phyloP scores from a whole-genome alignment of 805 yeast genomes.

The Candida taoyuanica region DNA sequence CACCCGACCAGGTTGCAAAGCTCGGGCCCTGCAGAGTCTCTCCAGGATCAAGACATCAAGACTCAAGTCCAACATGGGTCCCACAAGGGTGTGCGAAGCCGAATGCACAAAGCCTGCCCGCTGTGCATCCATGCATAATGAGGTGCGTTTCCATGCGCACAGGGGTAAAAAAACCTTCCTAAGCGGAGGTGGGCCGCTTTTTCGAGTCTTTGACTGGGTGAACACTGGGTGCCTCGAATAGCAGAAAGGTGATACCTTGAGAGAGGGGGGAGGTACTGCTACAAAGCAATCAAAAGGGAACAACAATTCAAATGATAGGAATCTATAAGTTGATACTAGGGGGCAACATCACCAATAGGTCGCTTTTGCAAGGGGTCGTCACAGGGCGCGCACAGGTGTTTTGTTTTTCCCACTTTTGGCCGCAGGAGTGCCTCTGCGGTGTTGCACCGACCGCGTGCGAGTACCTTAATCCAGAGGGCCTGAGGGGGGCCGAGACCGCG shows the following conservation, averaged over 20 bases:
- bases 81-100: too few relatives aligned
- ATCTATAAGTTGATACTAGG: too few relatives aligned
- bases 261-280: not conserved
- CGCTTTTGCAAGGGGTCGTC: too few relatives aligned
- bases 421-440: conserved; percentile 3
- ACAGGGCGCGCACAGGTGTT: conserved; percentile 4
- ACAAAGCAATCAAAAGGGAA: too few relatives aligned
- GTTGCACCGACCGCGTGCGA: conserved; percentile 12
- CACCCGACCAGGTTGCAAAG: too few relatives aligned
- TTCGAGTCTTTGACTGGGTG: not conserved
- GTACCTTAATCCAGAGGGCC: too few relatives aligned
- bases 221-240: not conserved
- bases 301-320: too few relatives aligned
- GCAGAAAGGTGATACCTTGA: not conserved
- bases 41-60: not conserved
- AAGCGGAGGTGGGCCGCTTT: too few relatives aligned
- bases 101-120: conserved; percentile 1
- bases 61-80: not conserved
- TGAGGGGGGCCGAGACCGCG: conserved; percentile 8
- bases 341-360: too few relatives aligned
- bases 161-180: conserved; percentile 9
- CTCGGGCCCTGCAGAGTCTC: too few relatives aligned
- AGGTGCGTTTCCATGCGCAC: conserved; percentile 7
- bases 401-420: conserved; percentile 12
- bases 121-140: conserved; percentile 2